These are phyloP conservation scores for Mucor velutinosus DNA, from an alignment of 371 early-diverging fungal species.

Conservation along the genomic window DNA sequence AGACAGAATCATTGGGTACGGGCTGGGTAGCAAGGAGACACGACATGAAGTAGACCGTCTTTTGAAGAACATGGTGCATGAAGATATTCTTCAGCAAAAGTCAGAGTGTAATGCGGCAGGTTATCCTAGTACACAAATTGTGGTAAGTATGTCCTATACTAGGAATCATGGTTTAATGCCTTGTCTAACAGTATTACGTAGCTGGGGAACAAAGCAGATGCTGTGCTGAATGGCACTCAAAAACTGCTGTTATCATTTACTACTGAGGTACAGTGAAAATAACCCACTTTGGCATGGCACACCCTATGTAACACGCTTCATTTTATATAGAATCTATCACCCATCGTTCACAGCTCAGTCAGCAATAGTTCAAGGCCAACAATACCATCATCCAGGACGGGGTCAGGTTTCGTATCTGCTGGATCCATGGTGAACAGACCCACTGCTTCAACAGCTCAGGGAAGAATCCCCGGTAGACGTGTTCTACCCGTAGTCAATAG, in stretches of 20 bases:
- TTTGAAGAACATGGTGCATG: slow-evolving; percentile 13
- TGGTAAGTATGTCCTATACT: slow-evolving; percentile 5
- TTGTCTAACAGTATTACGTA: neutral
- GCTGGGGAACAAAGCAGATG: neutral
- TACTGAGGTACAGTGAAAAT: neutral
- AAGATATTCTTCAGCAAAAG: slow-evolving; percentile 1
- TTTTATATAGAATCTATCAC: neutral
- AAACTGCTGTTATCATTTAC: neutral
- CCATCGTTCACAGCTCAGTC: neutral
- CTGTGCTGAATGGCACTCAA: neutral
- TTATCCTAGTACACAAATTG: slow-evolving; percentile 22
- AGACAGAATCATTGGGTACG: slow-evolving; percentile 58
- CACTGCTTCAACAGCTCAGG: neutral
- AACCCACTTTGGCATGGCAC: neutral
- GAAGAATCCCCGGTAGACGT: neutral
- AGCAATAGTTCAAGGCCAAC: neutral
- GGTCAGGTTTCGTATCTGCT: neutral
- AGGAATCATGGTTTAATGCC: neutral
- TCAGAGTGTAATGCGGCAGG: slow-evolving; percentile 17
- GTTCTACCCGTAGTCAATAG: neutral
- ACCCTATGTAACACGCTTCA: neutral
- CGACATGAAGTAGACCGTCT: slow-evolving; percentile 16
- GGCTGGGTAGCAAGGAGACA: slow-evolving; percentile 54
- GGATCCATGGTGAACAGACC: neutral
- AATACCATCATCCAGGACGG: neutral